Base-by-base conservation (phyloP, 306 rosid species). In the Cucumis cinereus region DNA sequence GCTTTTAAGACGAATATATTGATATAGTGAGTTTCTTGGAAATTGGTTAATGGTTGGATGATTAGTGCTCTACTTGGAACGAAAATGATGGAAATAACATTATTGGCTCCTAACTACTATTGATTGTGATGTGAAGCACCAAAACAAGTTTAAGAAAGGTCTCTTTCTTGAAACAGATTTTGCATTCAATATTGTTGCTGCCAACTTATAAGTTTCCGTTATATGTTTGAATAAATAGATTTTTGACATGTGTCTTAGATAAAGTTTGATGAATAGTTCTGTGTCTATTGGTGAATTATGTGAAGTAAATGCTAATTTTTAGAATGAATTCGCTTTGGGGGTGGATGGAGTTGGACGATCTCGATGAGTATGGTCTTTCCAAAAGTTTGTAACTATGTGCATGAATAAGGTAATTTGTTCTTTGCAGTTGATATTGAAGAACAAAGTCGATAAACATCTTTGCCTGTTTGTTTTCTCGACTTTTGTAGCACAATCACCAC, bases 121-220 rank as follows among this genome's bases (percentile, higher is more conserved):
- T 38, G 73, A 67, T 67, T 67, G 53, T 67, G 73, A 67, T 67
- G 73, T 67, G 19, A 40, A 67, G 73, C 73, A 67, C 73, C 73
- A 67, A 40, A 67, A 41, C 73, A 41, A 64, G 74, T 19, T 43
- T 11, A 68, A 12, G 36, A 41, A 0, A 45, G 19, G 75, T 69
- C 75, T 23, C 56, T 69, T 69, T 69, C 75, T 24, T 22, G 75
- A 69, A 45, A 23, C 23, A 45, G 74, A 24, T 45, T 24, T 43
- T 47, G 57, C 75, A 22, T 45, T 4, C 38, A 43, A 45, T 49
- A 69, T 43, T 69, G 33, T 15, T 45, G 75, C 55, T 68, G 35
- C 53, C 28, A 22, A 41, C 74, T 41, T 35, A 43, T 68, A 43
- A 23, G 74, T 43, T 68, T 68, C 74, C 35, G 33, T 38, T 67